phyloP scores from a whole-genome alignment of 1,284 basidiomycete species.

The Fomitiporia mediterranea region DNA sequence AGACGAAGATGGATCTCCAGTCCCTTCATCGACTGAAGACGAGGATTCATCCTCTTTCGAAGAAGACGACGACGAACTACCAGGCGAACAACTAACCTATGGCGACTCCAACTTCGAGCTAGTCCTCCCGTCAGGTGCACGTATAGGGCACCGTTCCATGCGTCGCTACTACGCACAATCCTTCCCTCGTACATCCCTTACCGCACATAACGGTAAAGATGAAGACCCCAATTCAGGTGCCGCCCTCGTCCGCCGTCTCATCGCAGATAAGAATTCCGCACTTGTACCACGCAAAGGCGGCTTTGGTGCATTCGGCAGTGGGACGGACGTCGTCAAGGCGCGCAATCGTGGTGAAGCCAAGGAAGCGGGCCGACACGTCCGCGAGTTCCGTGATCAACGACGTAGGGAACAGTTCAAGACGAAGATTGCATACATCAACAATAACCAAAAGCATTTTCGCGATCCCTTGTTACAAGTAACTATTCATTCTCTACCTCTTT shows the following conservation, averaged over 20 bases:
- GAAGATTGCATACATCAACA: conserved; percentile 70
- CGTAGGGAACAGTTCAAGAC: conserved; percentile 84
- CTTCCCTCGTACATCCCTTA: conserved; percentile 38
- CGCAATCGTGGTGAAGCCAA: conserved; percentile 91
- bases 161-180: conserved; percentile 87
- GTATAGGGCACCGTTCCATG: conserved; percentile 89
- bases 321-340: conserved; percentile 83
- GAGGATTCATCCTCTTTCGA: conserved; percentile 38
- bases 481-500: background rate
- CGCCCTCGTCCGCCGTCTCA: conserved; percentile 66
- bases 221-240: conserved; percentile 68
- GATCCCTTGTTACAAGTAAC: conserved; percentile 32
- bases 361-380: conserved; percentile 86
- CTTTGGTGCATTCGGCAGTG: conserved; percentile 78
- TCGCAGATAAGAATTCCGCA: conserved; percentile 77
- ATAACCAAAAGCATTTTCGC: conserved; percentile 87
- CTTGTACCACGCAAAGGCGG: conserved; percentile 84
- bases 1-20: conserved; percentile 34
- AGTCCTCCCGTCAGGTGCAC: conserved; percentile 89
- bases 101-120: conserved; percentile 83
- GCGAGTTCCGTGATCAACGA: conserved; percentile 80
- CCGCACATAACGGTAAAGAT: conserved; percentile 32
- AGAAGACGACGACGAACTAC: conserved; percentile 31
- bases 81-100: conserved; percentile 50
- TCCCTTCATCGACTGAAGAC: conserved; percentile 27